Conservation (phyloP, 495 filamentous ascomycete species). For the Cenococcum geophilum region DNA sequence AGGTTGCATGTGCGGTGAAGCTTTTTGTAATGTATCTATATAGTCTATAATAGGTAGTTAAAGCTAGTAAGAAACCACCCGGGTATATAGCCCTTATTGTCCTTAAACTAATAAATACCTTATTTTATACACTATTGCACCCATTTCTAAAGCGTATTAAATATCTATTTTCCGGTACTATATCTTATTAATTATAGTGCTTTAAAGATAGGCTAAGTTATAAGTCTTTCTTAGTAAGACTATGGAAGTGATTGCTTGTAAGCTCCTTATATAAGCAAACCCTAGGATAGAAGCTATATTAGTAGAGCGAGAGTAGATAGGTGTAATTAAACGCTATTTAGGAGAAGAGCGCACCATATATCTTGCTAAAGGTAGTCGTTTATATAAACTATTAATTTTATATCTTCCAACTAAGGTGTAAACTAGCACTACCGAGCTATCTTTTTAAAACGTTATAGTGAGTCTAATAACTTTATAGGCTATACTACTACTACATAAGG, state of each 20-base stretch:
- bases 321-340: background rate
- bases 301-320: background rate
- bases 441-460: background rate
- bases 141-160: slow-evolving; percentile 9
- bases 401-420: background rate
- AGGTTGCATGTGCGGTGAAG: no score
- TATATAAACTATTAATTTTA: background rate
- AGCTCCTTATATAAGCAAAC: background rate
- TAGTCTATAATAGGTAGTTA: slow-evolving; percentile 10
- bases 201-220: background rate
- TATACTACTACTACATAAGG: background rate
- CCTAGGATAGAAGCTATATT: background rate
- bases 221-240: slow-evolving; percentile 1
- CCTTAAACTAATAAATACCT: background rate
- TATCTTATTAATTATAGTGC: background rate
- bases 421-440: background rate
- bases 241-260: background rate
- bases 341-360: background rate
- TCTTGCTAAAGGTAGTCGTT: slow-evolving; percentile 1
- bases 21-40: slow-evolving; percentile 24
- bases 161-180: slow-evolving; percentile 1
- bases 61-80: slow-evolving; percentile 19
- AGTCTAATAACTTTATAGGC: slow-evolving; percentile 1
- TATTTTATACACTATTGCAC: slow-evolving; percentile 1
- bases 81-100: slow-evolving; percentile 14